Evolutionary conservation across 805 yeast species (phyloP), one percentile per base, ranked within the genome.

Genomic region (Yamadazyma nakazawae): DNA sequence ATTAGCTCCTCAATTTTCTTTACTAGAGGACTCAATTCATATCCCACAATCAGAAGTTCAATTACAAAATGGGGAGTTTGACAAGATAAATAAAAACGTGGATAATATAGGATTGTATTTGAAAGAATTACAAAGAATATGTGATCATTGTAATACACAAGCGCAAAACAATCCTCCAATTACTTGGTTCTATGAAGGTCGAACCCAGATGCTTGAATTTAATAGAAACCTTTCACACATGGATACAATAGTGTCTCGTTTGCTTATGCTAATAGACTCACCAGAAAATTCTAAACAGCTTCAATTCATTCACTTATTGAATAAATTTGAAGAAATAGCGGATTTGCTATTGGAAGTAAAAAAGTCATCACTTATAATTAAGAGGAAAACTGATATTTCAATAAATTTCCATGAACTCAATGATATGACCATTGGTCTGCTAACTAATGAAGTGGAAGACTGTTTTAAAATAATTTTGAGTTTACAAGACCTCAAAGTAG

Each of bases 91-190:
- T 46, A 62, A 62, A 34, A 54, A 59, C 1, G 49, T 64, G 13
- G 66, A 57, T n/a, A 68, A 60, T 34, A 57, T 67, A 21, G 53
- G 56, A n/a, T 45, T 45, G 18, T 63, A 61, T 48, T 49, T 69
- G 38, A 43, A 46, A 30, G 59, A 55, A 30, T 42, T 66, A 6
- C 47, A 47, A n/a, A 46, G 31, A 21, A 42, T 56, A 38, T 51
- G 60, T 25, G 41, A 43, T 17, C 51, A 52, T 34, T 38, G 56
- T 13, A 37, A 41, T 6, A 34, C 35, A 12, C 43, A 36, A 11
- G n/a, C 10, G 1, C 16, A 24, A 9, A n/a, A 10, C 4, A 21
- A 18, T 13, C 38, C 48, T 19, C 50, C 55, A 32, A 37, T 61
- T 34, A 51, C 50, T 12, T 65, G 68, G 68, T 63, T 53, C 48